Evolutionary conservation across 2,329 filamentous ascomycete genomes (phyloP), one percentile per base, ranked within the genome.

Genomic region (Fusarium sp.): DNA sequence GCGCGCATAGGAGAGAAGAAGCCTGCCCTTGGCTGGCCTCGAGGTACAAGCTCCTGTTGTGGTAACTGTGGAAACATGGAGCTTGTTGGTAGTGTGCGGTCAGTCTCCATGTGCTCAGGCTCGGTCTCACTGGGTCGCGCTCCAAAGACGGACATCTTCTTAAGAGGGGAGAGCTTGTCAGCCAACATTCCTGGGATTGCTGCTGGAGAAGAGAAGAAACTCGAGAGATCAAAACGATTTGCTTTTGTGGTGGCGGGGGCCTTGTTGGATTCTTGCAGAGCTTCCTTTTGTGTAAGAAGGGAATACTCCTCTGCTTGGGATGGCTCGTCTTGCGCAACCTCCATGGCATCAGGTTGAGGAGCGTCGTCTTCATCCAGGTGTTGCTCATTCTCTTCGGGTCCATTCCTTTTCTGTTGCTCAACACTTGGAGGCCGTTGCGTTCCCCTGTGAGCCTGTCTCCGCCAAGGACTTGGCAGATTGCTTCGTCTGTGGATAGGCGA

Each of bases 191-290:
- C 79, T 23, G 81, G 80, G 41, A 84, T 77, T 3, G 78, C 75
- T 7, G 84, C 83, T 2, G 88, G 87, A 5, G 88, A 89, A 0
- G 88, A 90, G 75, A 90, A 90, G 76, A 89, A 90, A 11, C 83
- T 81, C 9, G 85, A 83, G 4, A 89, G 79, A 56, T 89, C 84
- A 56, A 86, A 84, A 26, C 79, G 79, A 40, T 75, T 80, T 10
- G 77, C 68, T 54, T 80, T 80, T 13, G 71, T 71, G 6, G 76
- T 75, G 40, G 73, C 63, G 3, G 75, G 67, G 6, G 68, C 60
- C 10, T 71, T 71, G 35, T 65, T 56, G 14, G 50, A 40, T 37
- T 60, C 57, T 72, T 62, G 69, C 11, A 27, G 33, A 17, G 48
- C 55, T 41, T 65, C 63, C 42, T 70, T 75, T 44, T 80, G 80